Evolutionary conservation across 1,284 basidiomycete species (phyloP).

Genomic region (Hemileia vastatrix): DNA sequence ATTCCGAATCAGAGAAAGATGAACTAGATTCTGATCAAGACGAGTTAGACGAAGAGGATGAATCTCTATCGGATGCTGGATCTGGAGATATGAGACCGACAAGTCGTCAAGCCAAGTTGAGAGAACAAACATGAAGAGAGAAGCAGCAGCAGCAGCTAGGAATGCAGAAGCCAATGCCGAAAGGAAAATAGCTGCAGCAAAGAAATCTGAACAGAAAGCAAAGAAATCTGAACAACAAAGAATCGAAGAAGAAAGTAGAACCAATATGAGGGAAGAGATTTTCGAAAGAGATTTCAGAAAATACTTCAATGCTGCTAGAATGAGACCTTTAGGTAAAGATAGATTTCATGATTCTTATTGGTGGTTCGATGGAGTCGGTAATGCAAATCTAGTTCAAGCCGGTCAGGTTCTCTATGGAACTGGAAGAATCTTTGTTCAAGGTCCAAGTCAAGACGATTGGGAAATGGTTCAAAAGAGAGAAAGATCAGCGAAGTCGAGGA

Average conservation of each 20-base stretch:
- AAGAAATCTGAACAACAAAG: slow-evolving; percentile 30
- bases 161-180: slow-evolving; percentile 30
- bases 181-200: slow-evolving; percentile 24
- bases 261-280: slow-evolving; percentile 64
- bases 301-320: slow-evolving; percentile 66
- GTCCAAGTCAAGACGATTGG: slow-evolving; percentile 64
- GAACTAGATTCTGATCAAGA: background rate
- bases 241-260: slow-evolving; percentile 64
- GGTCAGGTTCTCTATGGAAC: slow-evolving; percentile 67
- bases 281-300: slow-evolving; percentile 90
- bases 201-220: slow-evolving; percentile 34
- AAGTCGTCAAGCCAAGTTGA: slow-evolving; percentile 36
- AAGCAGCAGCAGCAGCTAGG: slow-evolving; percentile 30
- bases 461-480: slow-evolving; percentile 54
- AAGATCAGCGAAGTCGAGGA: slow-evolving; percentile 27
- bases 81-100: slow-evolving; percentile 28
- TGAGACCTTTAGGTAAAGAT: slow-evolving; percentile 79
- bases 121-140: slow-evolving; percentile 36
- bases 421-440: slow-evolving; percentile 81
- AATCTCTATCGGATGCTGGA: slow-evolving; percentile 10
- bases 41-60: background rate
- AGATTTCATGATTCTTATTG: slow-evolving; percentile 88
- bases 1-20: slow-evolving; percentile 25
- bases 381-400: slow-evolving; percentile 56
- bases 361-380: slow-evolving; percentile 97